Percentiles rank a stretch among this genome's conserved stretches.
Conservation (phyloP, 179 eudicot genomes). For the Patellifolia procumbens region DNA sequence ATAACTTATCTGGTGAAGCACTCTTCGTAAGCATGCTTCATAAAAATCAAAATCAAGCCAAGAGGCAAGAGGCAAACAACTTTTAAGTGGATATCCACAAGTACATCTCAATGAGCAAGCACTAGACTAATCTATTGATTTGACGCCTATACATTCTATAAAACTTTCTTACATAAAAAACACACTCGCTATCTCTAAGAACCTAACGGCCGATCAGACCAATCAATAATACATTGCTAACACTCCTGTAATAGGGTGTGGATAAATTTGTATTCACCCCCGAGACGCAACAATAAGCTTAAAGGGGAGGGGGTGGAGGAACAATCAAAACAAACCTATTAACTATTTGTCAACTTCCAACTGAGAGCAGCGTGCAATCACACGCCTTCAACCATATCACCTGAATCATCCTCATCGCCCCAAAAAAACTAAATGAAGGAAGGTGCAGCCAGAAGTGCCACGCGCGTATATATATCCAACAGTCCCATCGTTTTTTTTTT, state of each 20-base stretch:
- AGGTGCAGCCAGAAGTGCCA: too few relatives aligned
- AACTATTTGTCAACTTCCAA: not conserved
- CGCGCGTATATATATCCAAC: not conserved
- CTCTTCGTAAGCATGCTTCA: not conserved
- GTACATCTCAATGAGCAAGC: conserved; percentile 12
- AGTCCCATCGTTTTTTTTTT: not conserved
- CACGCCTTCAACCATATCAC: not conserved
- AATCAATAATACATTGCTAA: not conserved
- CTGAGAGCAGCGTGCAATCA: not conserved
- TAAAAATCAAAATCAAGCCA: conserved; percentile 10
- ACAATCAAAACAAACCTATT: not conserved
- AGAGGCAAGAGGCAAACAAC: not conserved
- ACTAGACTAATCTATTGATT: conserved; percentile 10
- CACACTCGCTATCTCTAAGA: conserved; percentile 14
- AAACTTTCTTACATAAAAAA: not conserved
- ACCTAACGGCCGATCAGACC: not conserved
- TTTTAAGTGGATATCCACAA: not conserved
- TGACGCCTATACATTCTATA: conserved; percentile 16
- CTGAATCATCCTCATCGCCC: not conserved
- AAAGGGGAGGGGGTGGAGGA: not conserved
- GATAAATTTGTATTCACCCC: not conserved
- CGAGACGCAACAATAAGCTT: conserved; percentile 6
- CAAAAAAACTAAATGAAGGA: not conserved
- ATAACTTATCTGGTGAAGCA: not conserved
- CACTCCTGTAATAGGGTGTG: not conserved